Conservation (phyloP, 805 yeast genomes). For the Priceomyces medius region DNA sequence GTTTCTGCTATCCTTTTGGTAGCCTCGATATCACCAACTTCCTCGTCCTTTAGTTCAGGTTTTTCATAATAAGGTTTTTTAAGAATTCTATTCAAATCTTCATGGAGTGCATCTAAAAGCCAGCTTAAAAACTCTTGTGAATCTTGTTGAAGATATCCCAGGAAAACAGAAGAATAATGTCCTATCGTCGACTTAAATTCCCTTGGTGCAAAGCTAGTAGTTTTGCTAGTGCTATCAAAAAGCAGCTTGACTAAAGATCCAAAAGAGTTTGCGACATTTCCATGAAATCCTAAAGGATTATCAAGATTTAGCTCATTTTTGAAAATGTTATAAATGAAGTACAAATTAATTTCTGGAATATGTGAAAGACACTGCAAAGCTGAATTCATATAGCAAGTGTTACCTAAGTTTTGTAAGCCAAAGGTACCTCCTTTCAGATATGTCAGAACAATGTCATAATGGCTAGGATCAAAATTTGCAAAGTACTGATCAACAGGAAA, state of each 20-base stretch:
- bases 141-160: conserved; percentile 85
- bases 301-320: conserved; percentile 64
- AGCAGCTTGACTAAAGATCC: conserved; percentile 63
- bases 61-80: conserved; percentile 86
- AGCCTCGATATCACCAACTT: conserved; percentile 50
- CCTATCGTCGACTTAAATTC: conserved; percentile 81
- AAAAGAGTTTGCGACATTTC: conserved; percentile 77
- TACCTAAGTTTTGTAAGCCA: conserved; percentile 77
- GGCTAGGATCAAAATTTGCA: conserved; percentile 9
- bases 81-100: conserved; percentile 80
- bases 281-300: conserved; percentile 85
- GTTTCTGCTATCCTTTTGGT: conserved; percentile 63
- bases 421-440: conserved; percentile 38
- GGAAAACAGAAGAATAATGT: conserved; percentile 70
- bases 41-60: conserved; percentile 72
- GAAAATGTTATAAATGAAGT: conserved; percentile 63
- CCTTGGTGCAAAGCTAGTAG: conserved; percentile 53
- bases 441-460: conserved; percentile 13
- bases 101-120: conserved; percentile 85
- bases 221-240: conserved; percentile 33
- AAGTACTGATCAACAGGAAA: conserved; percentile 26
- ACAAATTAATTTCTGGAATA: conserved; percentile 76
- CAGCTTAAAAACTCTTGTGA: conserved; percentile 91
- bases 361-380: conserved; percentile 89
- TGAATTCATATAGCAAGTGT: conserved; percentile 93